A percentile compares a stretch with the other conserved stretches of the same genome.
These are phyloP conservation scores for Eucalyptus grandis DNA, from an alignment of 345 rosid species.

Conservation along the genomic window DNA sequence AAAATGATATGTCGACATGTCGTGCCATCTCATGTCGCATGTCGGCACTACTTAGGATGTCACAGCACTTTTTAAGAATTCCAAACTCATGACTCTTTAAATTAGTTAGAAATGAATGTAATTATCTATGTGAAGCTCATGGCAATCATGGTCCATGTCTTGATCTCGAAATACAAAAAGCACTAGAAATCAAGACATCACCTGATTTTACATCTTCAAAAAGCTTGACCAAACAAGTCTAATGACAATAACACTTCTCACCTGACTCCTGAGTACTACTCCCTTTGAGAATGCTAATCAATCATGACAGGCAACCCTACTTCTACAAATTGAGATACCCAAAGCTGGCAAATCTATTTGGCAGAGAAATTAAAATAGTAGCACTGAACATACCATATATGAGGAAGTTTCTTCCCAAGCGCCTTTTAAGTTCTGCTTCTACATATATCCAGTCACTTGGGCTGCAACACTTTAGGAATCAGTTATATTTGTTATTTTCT, in stretches of 20 bases:
- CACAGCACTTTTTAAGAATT: background rate
- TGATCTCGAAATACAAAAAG: background rate
- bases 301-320: background rate
- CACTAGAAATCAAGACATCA: background rate
- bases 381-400: conserved; percentile 48
- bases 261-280: background rate
- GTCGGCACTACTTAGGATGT: background rate
- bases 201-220: background rate
- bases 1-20: too few species aligned
- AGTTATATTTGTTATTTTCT: background rate
- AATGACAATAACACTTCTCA: background rate
- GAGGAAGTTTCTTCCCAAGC: conserved; percentile 77
- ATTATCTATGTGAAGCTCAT: background rate
- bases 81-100: background rate
- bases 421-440: conserved; percentile 87
- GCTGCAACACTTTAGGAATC: conserved; percentile 36
- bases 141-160: background rate
- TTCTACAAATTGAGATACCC: background rate
- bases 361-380: background rate
- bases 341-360: background rate
- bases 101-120: background rate
- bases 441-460: conserved; percentile 92
- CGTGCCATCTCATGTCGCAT: rapidly evolving
- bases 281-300: background rate
- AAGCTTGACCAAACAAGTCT: background rate